These are phyloP conservation scores for Boletus tomentosulus DNA, from an alignment of 768 basidiomycete species.

Conservation along the genomic window DNA sequence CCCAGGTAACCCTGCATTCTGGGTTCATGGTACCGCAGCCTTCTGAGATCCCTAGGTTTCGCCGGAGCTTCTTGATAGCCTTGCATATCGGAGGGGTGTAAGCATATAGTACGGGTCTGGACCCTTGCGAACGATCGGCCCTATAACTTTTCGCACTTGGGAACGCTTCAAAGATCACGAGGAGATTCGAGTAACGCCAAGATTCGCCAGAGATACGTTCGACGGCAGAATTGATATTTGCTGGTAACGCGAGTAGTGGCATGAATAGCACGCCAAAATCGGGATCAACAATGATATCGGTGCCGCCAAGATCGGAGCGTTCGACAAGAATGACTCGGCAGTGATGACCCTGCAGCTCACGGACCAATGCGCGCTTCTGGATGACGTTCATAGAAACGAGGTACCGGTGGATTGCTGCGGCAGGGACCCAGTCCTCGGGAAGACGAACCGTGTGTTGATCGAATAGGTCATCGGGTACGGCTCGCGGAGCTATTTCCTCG, in stretches of 20 bases:
- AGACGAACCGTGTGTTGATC: slow-evolving; percentile 43
- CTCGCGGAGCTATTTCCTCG: slow-evolving; percentile 19
- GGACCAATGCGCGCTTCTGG: slow-evolving; percentile 62
- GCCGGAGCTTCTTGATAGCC: slow-evolving; percentile 61
- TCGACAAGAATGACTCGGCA: slow-evolving; percentile 60
- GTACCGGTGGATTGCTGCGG: slow-evolving; percentile 52
- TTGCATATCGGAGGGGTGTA: slow-evolving; percentile 68
- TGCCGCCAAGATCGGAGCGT: slow-evolving; percentile 53
- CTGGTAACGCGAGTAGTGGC: slow-evolving; percentile 44
- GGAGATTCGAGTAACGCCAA: slow-evolving; percentile 54
- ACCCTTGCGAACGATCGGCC: slow-evolving; percentile 5
- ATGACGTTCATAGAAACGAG: slow-evolving; percentile 65
- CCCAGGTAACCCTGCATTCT: slow-evolving; percentile 44
- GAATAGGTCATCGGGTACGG: slow-evolving; percentile 39
- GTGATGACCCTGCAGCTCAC: slow-evolving; percentile 40
- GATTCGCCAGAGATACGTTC: slow-evolving; percentile 48
- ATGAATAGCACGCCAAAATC: slow-evolving; percentile 54
- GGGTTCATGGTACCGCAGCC: slow-evolving; percentile 50
- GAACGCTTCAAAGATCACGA: slow-evolving; percentile 67
- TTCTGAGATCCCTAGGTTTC: slow-evolving; percentile 59
- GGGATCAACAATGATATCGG: slow-evolving; percentile 65
- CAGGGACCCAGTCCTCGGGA: slow-evolving; percentile 30
- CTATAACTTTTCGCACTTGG: slow-evolving; percentile 41
- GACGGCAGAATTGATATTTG: slow-evolving; percentile 42
- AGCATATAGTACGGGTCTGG: slow-evolving; percentile 31